phyloP scores from a whole-genome alignment of 805 yeast species.

The Candida ortonii region DNA sequence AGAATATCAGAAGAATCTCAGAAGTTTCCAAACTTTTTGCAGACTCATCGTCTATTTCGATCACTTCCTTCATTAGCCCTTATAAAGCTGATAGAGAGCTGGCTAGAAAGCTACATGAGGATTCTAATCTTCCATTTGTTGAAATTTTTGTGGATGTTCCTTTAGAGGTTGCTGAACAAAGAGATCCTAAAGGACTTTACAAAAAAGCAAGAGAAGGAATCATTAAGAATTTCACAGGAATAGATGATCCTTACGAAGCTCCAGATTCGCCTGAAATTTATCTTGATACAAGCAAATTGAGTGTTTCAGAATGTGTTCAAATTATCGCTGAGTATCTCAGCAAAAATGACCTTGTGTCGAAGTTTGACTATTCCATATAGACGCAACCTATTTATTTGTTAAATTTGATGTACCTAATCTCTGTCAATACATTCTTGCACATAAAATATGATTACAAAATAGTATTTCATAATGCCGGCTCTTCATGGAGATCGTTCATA shows the following conservation, averaged over 20 bases:
- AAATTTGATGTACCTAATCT: too few species aligned
- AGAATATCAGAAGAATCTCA: slow-evolving; percentile 90
- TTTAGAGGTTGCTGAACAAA: slow-evolving; percentile 87
- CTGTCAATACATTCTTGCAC: too few species aligned
- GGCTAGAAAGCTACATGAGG: slow-evolving; percentile 82
- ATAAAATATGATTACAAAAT: too few species aligned
- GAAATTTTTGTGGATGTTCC: slow-evolving; percentile 95
- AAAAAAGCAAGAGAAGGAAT: slow-evolving; percentile 95
- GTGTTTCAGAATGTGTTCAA: slow-evolving; percentile 80
- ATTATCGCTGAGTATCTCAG: slow-evolving; percentile 66
- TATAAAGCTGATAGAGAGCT: slow-evolving; percentile 78
- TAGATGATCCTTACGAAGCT: slow-evolving; percentile 93
- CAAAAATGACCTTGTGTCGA: slow-evolving; percentile 36
- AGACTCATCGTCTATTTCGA: slow-evolving; percentile 82
- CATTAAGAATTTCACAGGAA: slow-evolving; percentile 93
- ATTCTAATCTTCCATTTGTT: slow-evolving; percentile 73
- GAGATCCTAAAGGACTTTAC: slow-evolving; percentile 96
- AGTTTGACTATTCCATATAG: slow-evolving; percentile 6
- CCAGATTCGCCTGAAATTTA: slow-evolving; percentile 84
- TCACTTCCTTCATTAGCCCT: slow-evolving; percentile 92
- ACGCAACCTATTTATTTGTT: too few species aligned
- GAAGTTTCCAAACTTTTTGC: slow-evolving; percentile 94
- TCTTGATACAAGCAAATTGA: slow-evolving; percentile 63
- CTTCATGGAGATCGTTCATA: too few species aligned
- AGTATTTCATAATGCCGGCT: too few species aligned